Conservation (phyloP, 306 rosid species). For the Cucurbita argyrosperma region DNA sequence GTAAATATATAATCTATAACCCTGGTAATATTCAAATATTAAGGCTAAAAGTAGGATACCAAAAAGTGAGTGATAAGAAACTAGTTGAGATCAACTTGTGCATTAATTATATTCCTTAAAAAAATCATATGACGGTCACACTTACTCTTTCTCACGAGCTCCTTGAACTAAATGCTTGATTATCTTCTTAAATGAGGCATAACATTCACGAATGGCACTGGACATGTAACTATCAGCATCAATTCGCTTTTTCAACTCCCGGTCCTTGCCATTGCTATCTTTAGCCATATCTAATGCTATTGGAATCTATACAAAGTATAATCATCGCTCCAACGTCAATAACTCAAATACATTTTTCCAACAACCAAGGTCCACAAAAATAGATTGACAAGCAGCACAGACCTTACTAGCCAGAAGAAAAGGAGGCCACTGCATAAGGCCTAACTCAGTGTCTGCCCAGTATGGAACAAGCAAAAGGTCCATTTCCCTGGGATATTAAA, state of each 20-base stretch:
- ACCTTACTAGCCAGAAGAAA: constrained; percentile 99
- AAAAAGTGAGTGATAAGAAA: neutral
- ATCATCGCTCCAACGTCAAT: neutral
- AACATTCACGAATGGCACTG: constrained; percentile 88
- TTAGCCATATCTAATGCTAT: constrained; percentile 97
- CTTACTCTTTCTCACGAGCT: constrained; percentile 58
- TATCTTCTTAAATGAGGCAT: constrained; percentile 77
- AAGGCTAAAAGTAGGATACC: neutral
- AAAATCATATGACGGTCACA: neutral
- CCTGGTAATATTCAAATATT: constrained; percentile 26
- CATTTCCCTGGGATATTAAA: constrained; percentile 57
- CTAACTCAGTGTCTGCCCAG: constrained; percentile 88
- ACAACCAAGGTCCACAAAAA: constrained; percentile 9
- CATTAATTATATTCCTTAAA: neutral
- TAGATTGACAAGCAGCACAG: constrained; percentile 5
- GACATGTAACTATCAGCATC: constrained; percentile 60
- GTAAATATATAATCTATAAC: constrained; percentile 48
- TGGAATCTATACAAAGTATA: constrained; percentile 45
- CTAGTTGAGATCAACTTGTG: too few relatives aligned
- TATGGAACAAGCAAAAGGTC: constrained; percentile 93
- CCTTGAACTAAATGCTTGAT: constrained; percentile 67
- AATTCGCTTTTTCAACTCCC: constrained; percentile 77
- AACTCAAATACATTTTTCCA: neutral
- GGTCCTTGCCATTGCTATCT: constrained; percentile 95
- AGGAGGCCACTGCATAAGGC: constrained; percentile 88